Evolutionary conservation across 139 green algal species (phyloP), one percentile per base, ranked within the genome.

Genomic region (Closterium sp.): DNA sequence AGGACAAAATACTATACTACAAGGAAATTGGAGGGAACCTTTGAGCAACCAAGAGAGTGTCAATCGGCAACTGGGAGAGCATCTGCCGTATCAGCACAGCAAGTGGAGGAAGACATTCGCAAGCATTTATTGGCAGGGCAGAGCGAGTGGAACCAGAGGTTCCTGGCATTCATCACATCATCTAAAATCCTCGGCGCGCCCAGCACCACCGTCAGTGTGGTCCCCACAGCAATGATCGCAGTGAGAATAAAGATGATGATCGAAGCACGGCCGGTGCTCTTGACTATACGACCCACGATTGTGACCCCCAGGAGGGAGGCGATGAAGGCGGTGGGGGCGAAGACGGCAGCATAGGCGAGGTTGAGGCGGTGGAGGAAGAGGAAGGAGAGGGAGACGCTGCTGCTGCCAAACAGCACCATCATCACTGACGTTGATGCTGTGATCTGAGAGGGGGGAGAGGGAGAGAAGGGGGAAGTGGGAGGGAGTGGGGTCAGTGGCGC

Each of bases 361-460:
- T 90, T 92, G 32, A 92, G 42, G 31, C 90, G 85, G 62, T 27
- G 19, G 24, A 90, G 90, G 32, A 92, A 92, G 24, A 42, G 30
- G 38, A 92, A 90, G 28, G 90, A 92, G 70, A 92, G 34, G 22
- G 90, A 89, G 27, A 92, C 89, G 29, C 31, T 90, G 70, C 70
- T 90, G 90, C 90, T 92, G 90, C 90, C 89, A n/a, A 92, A 92
- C 86, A 92, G 90, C 24, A 92, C 89, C 90, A 92, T 92, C 32
- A 92, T 30, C 90, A 92, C 90, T 32, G 90, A 85, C 34, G 90
- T 92, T 9, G 90, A 90, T n/a, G 90, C 90, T 29, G 90, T 92
- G 6, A 92, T 84, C 90, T 92, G 90, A 11, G 32, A 24, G 85
- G 28, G n/a, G 85, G 85, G 21, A 29, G 85, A 27, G 85, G 11